Evolutionary conservation across 768 basidiomycete genomes (phyloP), one percentile per base, ranked within the genome.

Genomic region (Hygrocybe coccinea): DNA sequence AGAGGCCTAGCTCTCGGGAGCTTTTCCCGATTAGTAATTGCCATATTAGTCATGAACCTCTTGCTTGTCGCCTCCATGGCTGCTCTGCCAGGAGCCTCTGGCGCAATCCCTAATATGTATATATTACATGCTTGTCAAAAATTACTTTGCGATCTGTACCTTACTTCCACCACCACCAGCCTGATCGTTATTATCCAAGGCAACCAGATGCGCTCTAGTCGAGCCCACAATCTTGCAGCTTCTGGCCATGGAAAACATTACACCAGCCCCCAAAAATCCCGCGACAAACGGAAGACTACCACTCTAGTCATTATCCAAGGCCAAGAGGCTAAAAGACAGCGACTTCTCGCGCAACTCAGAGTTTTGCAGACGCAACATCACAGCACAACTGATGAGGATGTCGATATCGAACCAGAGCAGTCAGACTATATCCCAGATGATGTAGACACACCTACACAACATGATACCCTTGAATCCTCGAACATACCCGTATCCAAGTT

Each of bases 231-330:
- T 14, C 39, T 6, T 19, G 11, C 44, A 3, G 19, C 25, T n/a
- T 19, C 44, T 34, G 53, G 53, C n/a, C 10, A 47, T 14, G 53
- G 53, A 5, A 43, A 54, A 46, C 53, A 54, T 19, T 54, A 24
- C 22, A 7, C 53, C 43, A 54, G 53, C 34, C 53, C 53, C 9
- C 37, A 47, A 34, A 44, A 47, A 19, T 43, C 41, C 14, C 53
- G 53, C 7, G 21, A 46, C 29, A 49, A 49, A 19, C 14, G 21
- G 29, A 24, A 49, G 14, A 49, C 24, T 10, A 22, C 43, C 11
- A 47, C 29, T 17, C 25, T 9, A 15, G 43, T 54, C 35, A 14
- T 25, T 15, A 19, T 45, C 19, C 44, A 15, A n/a, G 33, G 43
- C 22, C 22, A 45, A 41, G 43, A 45, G 3, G 6, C 10, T 11